These are phyloP conservation scores for Steccherinum ochraceum DNA, from an alignment of 768 basidiomycete genomes.

Conservation along the genomic window DNA sequence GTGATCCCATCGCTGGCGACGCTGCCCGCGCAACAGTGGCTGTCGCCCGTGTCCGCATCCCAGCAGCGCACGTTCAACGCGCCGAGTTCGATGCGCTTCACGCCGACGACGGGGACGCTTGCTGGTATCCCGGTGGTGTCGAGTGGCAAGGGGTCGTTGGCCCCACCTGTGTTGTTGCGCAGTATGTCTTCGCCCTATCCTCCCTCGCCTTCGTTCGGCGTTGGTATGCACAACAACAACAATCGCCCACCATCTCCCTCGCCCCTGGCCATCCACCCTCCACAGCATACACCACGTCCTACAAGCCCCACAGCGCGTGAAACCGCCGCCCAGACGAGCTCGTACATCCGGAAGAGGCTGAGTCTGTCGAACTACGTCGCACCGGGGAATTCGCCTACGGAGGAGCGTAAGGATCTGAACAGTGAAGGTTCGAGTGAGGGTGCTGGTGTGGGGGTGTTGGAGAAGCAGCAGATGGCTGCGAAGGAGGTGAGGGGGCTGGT, in stretches of 20 bases:
- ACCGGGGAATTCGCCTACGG: slow-evolving; percentile 19
- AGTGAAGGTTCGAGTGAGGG: background rate
- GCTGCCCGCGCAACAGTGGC: background rate
- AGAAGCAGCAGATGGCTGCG: background rate
- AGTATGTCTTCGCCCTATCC: background rate
- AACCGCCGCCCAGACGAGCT: slow-evolving; percentile 12
- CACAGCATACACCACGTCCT: background rate
- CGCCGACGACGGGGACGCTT: slow-evolving; percentile 18
- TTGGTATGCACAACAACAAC: background rate
- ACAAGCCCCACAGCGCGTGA: background rate
- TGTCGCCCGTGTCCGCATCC: background rate
- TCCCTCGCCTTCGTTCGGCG: background rate
- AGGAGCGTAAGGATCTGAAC: background rate
- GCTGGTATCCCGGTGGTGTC: background rate
- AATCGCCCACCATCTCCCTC: background rate
- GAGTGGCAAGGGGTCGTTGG: background rate
- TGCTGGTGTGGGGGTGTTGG: background rate
- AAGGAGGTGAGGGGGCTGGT: slow-evolving; percentile 9
- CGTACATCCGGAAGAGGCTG: slow-evolving; percentile 24
- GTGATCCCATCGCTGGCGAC: background rate
- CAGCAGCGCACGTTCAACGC: slow-evolving; percentile 27
- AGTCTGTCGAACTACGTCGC: slow-evolving; percentile 47
- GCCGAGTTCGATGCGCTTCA: slow-evolving; percentile 21
- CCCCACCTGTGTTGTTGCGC: background rate
- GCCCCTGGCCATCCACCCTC: background rate